These are phyloP conservation scores for Funneliformis mosseae DNA, from an alignment of 192 early-diverging fungal genomes.

Conservation along the genomic window DNA sequence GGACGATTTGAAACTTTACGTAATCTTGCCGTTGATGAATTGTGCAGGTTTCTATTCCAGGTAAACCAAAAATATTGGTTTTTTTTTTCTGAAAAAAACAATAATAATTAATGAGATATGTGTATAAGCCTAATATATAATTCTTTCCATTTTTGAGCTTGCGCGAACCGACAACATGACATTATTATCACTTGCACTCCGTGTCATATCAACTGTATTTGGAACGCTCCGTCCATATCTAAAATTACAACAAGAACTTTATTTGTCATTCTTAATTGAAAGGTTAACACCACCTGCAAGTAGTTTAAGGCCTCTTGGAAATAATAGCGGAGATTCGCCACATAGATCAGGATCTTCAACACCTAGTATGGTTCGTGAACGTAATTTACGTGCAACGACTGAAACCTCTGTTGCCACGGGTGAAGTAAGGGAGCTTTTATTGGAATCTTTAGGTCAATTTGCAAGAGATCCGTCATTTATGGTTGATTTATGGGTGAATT, in stretches of 20 bases:
- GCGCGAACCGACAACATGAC: constrained; percentile 59
- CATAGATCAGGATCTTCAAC: constrained; percentile 26
- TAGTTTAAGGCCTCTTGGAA: constrained; percentile 36
- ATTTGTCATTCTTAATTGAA: constrained; percentile 65
- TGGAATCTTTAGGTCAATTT: constrained; percentile 81
- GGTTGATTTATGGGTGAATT: constrained; percentile 91
- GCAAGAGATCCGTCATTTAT: constrained; percentile 75
- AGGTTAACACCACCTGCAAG: constrained; percentile 49
- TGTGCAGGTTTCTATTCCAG: constrained; percentile 86
- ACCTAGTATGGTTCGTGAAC: constrained; percentile 4
- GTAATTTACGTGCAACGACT: constrained; percentile 11
- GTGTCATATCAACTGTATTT: constrained; percentile 70
- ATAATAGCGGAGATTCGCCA: constrained; percentile 32
- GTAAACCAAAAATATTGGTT: constrained; percentile 46
- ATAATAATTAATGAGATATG: neutral
- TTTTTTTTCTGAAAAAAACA: neutral
- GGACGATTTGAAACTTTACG: constrained; percentile 61
- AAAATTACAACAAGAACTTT: constrained; percentile 80
- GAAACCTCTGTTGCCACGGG: constrained; percentile 50
- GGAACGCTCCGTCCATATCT: constrained; percentile 67
- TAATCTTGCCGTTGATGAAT: constrained; percentile 76
- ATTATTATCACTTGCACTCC: constrained; percentile 62
- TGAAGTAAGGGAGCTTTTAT: constrained; percentile 83
- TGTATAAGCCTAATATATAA: constrained; percentile 20
- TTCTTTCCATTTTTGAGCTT: constrained; percentile 39